These are phyloP conservation scores for Aureobasidium sp. DNA, from an alignment of 2,329 filamentous ascomycete species.

Conservation along the genomic window DNA sequence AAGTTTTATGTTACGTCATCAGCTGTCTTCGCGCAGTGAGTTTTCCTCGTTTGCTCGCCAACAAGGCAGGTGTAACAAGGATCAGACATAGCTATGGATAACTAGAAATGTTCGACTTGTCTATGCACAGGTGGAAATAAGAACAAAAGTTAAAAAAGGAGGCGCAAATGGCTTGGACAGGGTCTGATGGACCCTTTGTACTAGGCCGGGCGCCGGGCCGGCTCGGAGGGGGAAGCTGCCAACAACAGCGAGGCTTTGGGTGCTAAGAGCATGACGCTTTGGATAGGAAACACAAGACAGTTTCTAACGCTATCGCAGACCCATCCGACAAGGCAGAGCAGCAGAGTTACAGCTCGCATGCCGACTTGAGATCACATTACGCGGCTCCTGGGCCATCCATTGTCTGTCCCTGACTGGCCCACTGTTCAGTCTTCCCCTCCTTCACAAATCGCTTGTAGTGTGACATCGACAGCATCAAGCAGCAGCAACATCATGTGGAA, in stretches of 20 bases:
- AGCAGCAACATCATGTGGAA: constrained; percentile 43
- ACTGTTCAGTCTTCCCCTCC: not conserved
- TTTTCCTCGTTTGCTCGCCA: not conserved
- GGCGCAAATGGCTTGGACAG: not conserved
- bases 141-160: not conserved
- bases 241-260: not conserved
- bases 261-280: not conserved
- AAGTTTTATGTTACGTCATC: not conserved
- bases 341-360: not conserved
- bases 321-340: not conserved
- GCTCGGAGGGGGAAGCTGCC: not conserved
- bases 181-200: not conserved
- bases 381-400: not conserved
- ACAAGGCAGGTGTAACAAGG: not conserved
- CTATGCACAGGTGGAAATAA: not conserved
- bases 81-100: too few relatives aligned
- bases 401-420: not conserved
- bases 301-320: not conserved
- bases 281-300: not conserved
- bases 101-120: too few relatives aligned
- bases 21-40: not conserved
- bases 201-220: not conserved
- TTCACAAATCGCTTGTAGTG: not conserved
- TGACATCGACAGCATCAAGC: too few relatives aligned
- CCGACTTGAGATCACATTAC: not conserved